These are phyloP conservation scores for Trichothecium sympodiale DNA, from an alignment of 2,329 filamentous ascomycete species.

Conservation along the genomic window DNA sequence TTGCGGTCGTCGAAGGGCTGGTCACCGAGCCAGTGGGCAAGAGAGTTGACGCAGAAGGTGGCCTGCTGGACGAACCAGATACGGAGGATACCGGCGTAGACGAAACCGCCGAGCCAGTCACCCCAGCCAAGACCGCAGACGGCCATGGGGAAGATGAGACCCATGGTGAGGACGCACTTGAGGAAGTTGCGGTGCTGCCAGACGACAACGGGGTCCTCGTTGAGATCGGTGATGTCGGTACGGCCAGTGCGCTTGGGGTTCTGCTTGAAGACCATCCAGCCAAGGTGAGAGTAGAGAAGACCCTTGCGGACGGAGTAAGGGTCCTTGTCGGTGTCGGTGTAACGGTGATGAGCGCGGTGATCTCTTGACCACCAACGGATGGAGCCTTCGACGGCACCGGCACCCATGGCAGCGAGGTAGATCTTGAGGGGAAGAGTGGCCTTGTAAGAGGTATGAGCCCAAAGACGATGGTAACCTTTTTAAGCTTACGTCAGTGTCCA, in stretches of 20 bases:
- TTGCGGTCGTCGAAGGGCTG: constrained; percentile 91
- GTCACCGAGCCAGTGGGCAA: constrained; percentile 85
- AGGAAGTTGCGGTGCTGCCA: constrained; percentile 85
- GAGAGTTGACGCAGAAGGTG: constrained; percentile 86
- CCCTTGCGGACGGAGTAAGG: constrained; percentile 88
- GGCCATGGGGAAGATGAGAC: constrained; percentile 61
- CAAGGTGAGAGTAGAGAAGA: constrained; percentile 65
- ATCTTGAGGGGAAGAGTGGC: constrained; percentile 66
- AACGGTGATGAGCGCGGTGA: constrained; percentile 81
- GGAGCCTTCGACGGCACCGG: constrained; percentile 75
- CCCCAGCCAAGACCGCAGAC: constrained; percentile 70
- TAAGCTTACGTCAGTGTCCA: background rate
- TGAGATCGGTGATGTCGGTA: constrained; percentile 79
- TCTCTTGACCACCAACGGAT: constrained; percentile 83
- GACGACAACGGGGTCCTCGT: constrained; percentile 74
- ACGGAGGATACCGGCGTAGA: constrained; percentile 76
- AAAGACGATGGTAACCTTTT: constrained; percentile 53
- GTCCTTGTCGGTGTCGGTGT: constrained; percentile 87
- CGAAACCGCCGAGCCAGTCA: constrained; percentile 71
- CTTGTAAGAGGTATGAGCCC: constrained; percentile 79
- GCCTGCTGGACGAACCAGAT: constrained; percentile 88
- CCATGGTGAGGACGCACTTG: constrained; percentile 69
- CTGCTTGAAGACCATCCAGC: constrained; percentile 92
- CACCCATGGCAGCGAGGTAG: constrained; percentile 71
- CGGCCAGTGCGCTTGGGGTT: constrained; percentile 82